phyloP scores from a whole-genome alignment of 23 red algal genomes.

The Gracilariopsis chorda region DNA sequence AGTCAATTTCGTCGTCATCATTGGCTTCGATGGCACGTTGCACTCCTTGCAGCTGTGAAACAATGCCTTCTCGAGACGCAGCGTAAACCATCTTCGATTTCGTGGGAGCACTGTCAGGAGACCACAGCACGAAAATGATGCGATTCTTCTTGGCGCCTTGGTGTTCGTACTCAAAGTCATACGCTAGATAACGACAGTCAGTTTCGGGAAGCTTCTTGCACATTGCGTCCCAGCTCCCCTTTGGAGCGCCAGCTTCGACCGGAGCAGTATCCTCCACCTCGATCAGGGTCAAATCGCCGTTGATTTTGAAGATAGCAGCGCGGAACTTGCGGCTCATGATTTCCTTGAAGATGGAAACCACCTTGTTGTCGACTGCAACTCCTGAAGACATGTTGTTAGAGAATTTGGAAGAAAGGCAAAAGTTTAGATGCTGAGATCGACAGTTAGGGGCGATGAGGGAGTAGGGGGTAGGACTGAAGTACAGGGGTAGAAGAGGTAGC shows the following conservation, averaged over 20 bases:
- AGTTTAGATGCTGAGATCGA: not conserved
- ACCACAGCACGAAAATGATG: constrained; percentile 62
- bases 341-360: constrained; percentile 20
- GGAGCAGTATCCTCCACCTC: constrained; percentile 53
- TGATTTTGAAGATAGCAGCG: constrained; percentile 70
- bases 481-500: no score
- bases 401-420: not conserved
- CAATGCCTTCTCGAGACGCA: constrained; percentile 57
- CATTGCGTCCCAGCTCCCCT: constrained; percentile 37
- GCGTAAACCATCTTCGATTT: constrained; percentile 63
- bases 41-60: constrained; percentile 54
- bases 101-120: constrained; percentile 30
- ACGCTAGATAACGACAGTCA: constrained; percentile 75
- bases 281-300: constrained; percentile 48
- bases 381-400: constrained; percentile 72
- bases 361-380: constrained; percentile 54
- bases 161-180: constrained; percentile 65
- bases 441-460: not conserved
- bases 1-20: constrained; percentile 66
- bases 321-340: constrained; percentile 48
- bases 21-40: constrained; percentile 60
- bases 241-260: not conserved
- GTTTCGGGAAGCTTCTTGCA: constrained; percentile 43
- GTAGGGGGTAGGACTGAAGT: not conserved
- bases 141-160: constrained; percentile 67